Evolutionary conservation across 805 yeast species (phyloP).

Genomic region (Yarrowia yakushimensis): DNA sequence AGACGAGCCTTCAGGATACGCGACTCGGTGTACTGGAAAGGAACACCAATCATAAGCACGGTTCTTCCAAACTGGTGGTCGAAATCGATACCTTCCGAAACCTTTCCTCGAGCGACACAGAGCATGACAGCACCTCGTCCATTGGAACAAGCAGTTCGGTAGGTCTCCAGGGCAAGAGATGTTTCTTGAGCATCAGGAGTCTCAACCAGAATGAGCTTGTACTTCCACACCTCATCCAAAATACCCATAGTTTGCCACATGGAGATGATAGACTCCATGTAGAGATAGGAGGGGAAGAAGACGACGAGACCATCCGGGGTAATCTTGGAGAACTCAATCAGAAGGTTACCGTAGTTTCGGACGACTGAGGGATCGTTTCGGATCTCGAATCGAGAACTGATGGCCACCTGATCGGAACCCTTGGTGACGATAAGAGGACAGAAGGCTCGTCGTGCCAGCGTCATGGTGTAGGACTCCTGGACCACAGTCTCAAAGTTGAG

Average conservation of each 20-base stretch:
- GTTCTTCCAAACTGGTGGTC: constrained; percentile 98
- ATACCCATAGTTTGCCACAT: constrained; percentile 99
- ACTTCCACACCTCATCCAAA: constrained; percentile 97
- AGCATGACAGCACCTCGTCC: constrained; percentile 96
- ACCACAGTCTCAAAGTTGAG: constrained; percentile 83
- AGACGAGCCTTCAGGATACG: constrained; percentile 91
- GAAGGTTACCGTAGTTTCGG: constrained; percentile 88
- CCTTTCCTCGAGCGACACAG: constrained; percentile 98
- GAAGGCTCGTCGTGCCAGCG: constrained; percentile 85
- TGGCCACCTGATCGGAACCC: constrained; percentile 97
- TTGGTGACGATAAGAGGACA: constrained; percentile 94
- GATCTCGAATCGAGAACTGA: constrained; percentile 92
- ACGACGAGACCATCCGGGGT: constrained; percentile 99
- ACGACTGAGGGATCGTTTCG: constrained; percentile 98
- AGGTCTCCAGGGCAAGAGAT: constrained; percentile 89
- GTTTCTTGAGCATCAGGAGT: constrained; percentile 99
- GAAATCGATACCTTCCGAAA: constrained; percentile 98
- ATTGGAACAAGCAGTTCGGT: constrained; percentile 92
- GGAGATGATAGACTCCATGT: constrained; percentile 96
- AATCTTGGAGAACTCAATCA: constrained; percentile 88
- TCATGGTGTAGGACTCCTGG: constrained; percentile 94
- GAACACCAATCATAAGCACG: constrained; percentile 97
- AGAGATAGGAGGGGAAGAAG: constrained; percentile 92
- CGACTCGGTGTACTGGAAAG: constrained; percentile 97
- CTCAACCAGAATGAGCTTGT: constrained; percentile 89